Evolutionary conservation across 176 grass and related monocot genomes (phyloP), one percentile per base, ranked within the genome.

Genomic region (Puya raimondii): DNA sequence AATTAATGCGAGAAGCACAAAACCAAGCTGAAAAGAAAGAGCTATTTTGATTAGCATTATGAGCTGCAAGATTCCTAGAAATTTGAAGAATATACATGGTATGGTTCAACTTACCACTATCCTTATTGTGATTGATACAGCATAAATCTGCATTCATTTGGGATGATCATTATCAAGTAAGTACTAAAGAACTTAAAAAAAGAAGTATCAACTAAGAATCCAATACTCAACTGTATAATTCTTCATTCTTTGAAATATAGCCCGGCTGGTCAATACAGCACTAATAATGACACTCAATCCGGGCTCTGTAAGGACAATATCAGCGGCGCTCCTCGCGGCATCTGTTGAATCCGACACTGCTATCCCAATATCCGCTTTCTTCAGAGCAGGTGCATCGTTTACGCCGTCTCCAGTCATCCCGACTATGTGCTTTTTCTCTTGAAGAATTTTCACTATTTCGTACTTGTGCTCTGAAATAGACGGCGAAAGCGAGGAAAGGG

Each of bases 181-280:
- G 42, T 21, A 23, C 49, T 56, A 47, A 59, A 56, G 22, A 48
- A 59, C 29, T 23, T 67, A 29, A 9, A 12, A 6, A 12, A 69
- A 73, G 11, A 27, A 65, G 21, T 49, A 15, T 33, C 29, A 11
- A 22, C 20, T 47, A 29, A 33, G 3, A 25, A 17, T 49, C 33
- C 64, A 64, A 51, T 66, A 23, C 69, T 50, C 52, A 72, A 85
- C 88, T 76, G 91, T 96, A 74, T 96, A 96, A 64, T 96, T 96
- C 68, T 86, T 96, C 91, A 96, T 96, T 50, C 85, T 84, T 76
- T 91, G 91, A 56, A 96, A 96, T 48, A 96, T 96, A 69, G 82
- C 77, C 16, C 91, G 74, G 80, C 87, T 88, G 33, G 87, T 88
- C 49, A 96, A 78, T 29, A 96, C 91, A 48, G 85, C 85, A 74